Conservation (phyloP, 306 rosid genomes). For the Gillenia trifoliata region DNA sequence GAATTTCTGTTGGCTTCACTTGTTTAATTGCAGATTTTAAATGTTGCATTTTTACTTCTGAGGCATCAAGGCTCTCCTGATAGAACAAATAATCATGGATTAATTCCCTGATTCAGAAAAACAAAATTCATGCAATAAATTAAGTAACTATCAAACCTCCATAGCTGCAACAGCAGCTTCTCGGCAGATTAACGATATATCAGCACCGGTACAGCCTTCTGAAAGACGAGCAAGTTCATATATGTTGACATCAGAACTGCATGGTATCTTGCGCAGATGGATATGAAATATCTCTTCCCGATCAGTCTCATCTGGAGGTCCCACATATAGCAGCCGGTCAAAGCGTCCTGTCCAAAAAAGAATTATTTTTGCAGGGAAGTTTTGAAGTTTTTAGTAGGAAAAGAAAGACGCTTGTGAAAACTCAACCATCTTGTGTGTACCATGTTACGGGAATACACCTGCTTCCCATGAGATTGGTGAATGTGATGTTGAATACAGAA, state of each 20-base stretch:
- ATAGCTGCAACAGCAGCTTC: constrained; percentile 78
- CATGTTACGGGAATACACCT: not conserved
- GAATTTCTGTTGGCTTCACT: constrained; percentile 59
- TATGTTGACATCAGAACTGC: constrained; percentile 56
- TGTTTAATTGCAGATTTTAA: constrained; percentile 54
- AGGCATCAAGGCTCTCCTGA: constrained; percentile 67
- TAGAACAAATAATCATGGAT: constrained; percentile 11
- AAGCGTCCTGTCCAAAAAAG: constrained; percentile 63
- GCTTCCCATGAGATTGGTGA: not conserved
- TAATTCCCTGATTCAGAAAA: constrained; percentile 14
- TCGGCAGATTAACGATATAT: constrained; percentile 73
- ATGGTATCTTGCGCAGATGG: constrained; percentile 70
- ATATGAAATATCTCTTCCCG: constrained; percentile 77
- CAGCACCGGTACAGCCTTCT: constrained; percentile 80
- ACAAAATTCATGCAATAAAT: not conserved
- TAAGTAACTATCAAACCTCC: constrained; percentile 55
- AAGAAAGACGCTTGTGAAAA: not conserved
- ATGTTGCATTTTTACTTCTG: constrained; percentile 67
- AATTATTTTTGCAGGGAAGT: constrained; percentile 4
- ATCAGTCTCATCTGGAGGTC: constrained; percentile 75
- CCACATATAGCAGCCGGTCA: constrained; percentile 83
- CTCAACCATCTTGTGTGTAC: not conserved
- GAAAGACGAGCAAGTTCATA: constrained; percentile 58
- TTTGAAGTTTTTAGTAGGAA: not conserved
- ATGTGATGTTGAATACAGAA: not conserved